Conservation (phyloP, 2,329 filamentous ascomycete species). For the Xylariaceae sp. region DNA sequence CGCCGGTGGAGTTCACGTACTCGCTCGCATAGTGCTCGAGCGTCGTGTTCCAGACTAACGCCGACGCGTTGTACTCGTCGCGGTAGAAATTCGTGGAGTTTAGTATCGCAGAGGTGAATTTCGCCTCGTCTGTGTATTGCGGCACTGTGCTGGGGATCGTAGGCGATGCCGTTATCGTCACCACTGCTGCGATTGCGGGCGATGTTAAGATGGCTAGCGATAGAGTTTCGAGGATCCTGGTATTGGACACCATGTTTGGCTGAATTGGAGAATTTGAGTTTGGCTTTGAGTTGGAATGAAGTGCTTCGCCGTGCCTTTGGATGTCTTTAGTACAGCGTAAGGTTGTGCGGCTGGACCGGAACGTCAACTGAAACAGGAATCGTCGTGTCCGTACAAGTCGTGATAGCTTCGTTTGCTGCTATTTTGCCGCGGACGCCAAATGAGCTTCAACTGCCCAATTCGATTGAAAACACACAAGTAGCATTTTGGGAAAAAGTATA, state of each 20-base stretch:
- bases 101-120: slow-evolving; percentile 55
- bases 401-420: too few relatives aligned
- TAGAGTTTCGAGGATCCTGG: not conserved
- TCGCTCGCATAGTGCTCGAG: slow-evolving; percentile 49
- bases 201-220: too few relatives aligned
- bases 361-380: too few relatives aligned
- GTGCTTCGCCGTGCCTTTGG: not conserved
- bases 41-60: slow-evolving; percentile 62
- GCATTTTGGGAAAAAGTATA: too few relatives aligned
- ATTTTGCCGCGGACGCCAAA: too few relatives aligned
- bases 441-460: too few relatives aligned
- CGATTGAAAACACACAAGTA: too few relatives aligned
- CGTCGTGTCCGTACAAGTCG: too few relatives aligned
- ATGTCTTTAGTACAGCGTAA: too few relatives aligned
- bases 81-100: slow-evolving; percentile 66
- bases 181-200: slow-evolving; percentile 19
- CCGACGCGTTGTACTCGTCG: slow-evolving; percentile 54
- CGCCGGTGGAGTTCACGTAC: slow-evolving; percentile 38
- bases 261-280: not conserved
- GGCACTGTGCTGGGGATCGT: slow-evolving; percentile 24
- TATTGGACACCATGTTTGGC: not conserved
- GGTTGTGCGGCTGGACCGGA: too few relatives aligned
- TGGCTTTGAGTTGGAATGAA: not conserved
- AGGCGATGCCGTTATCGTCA: slow-evolving; percentile 23
- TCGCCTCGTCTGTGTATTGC: slow-evolving; percentile 30